Percentiles rank a stretch among this genome's conserved stretches.
Conservation (phyloP, 1,284 basidiomycete genomes). For the Ustilago lituana region DNA sequence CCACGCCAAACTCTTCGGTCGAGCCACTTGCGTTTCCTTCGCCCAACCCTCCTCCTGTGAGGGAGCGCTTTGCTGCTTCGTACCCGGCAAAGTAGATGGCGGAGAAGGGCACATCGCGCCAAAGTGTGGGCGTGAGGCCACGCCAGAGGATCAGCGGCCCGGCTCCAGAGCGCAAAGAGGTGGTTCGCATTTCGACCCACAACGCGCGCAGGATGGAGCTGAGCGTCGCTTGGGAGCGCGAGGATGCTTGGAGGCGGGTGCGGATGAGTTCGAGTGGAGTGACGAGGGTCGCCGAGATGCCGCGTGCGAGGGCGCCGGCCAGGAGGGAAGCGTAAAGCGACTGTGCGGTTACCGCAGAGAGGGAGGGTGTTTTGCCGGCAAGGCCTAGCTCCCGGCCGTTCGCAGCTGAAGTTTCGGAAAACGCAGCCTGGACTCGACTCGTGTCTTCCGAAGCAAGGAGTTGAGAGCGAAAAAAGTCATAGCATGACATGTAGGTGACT, state of each 20-base stretch:
- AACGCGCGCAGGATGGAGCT: slow-evolving; percentile 50
- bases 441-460: slow-evolving; percentile 49
- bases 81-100: slow-evolving; percentile 82
- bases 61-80: slow-evolving; percentile 66
- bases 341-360: slow-evolving; percentile 50
- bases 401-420: slow-evolving; percentile 11
- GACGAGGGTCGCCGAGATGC: slow-evolving; percentile 79
- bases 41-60: slow-evolving; percentile 67
- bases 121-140: slow-evolving; percentile 88
- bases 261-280: slow-evolving; percentile 93
- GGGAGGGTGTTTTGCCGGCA: slow-evolving; percentile 21
- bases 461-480: slow-evolving; percentile 80
- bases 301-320: slow-evolving; percentile 84
- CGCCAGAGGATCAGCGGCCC: slow-evolving; percentile 84
- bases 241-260: slow-evolving; percentile 80
- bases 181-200: slow-evolving; percentile 48
- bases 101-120: slow-evolving; percentile 96
- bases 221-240: slow-evolving; percentile 37
- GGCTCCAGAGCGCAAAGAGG: slow-evolving; percentile 11
- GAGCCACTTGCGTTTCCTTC: slow-evolving; percentile 58
- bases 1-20: slow-evolving; percentile 75
- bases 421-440: slow-evolving; percentile 6
- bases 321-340: slow-evolving; percentile 74
- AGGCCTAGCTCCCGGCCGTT: slow-evolving; percentile 21
- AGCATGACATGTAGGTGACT: slow-evolving; percentile 94